Base-by-base conservation (phyloP, 768 basidiomycete genomes). In the Cystobasidium ongulense region DNA sequence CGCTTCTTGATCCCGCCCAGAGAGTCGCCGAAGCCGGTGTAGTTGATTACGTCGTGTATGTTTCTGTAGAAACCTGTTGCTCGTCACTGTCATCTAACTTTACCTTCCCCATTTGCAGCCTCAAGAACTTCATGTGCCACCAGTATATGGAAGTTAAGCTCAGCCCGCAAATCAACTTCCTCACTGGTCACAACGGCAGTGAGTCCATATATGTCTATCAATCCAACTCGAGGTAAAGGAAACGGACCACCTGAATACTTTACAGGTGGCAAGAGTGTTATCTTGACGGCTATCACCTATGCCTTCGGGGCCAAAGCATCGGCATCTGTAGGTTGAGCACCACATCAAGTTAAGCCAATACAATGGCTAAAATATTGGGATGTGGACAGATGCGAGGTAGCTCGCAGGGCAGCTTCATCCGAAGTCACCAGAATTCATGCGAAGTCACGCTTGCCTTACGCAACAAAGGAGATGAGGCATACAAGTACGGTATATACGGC, bases 51-150 rank as follows among this genome's bases (percentile, higher is more conserved):
- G 86, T 96, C 52, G 89, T 92, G 79, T 87, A 92, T 53, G 39
- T 36, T 27, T 59, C 27, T 25, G 27, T 25, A 33, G 54, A 43
- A 71, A 13, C 17, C 53, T n/a, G 11, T 8, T 54, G 11, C n/a
- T 35, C 33, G 57, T 27, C 43, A 23, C 27, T 8, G 18, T 31
- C 31, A 18, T 1, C 33, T 63, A 8, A 52, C 33, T n/a, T 4
- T 53, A 38, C 25, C 13, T 70, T 38, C 67, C 8, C 5, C 18
- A 23, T 4, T 27, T 41, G 38, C 53, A 77, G 78, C 38, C 71
- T 82, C 86, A 85, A 87, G 78, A 89, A 97, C 79, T 98, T 98
- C 82, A 95, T 98, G 93, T 96, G 93, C 81, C 94, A 98, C 82
- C 85, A 87, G 80, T 88, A 85, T 81, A 84, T 77, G 13, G 64